phyloP scores from a whole-genome alignment of 2,329 filamentous ascomycete genomes.

The Fusarium camptoceras region DNA sequence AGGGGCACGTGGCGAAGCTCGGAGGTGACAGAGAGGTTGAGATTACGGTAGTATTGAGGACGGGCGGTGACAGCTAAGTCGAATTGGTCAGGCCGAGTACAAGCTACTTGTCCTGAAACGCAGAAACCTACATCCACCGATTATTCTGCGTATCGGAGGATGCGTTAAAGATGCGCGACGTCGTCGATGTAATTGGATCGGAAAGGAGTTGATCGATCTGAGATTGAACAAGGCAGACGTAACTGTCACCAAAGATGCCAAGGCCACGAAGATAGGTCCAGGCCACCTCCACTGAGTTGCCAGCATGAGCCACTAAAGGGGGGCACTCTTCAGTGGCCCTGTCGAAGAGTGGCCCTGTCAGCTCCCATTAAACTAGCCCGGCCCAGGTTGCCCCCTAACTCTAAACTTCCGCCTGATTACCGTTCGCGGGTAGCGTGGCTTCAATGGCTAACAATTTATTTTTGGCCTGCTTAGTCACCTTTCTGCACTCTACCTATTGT shows the following conservation, averaged over 20 bases:
- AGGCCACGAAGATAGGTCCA: conserved; percentile 41
- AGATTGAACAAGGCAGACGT: conserved; percentile 37
- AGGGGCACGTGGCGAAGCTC: conserved; percentile 38
- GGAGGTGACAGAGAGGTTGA: conserved; percentile 7
- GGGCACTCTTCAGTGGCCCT: conserved; percentile 16
- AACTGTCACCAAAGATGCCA: conserved; percentile 43
- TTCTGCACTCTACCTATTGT: neutral
- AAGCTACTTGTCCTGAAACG: conserved; percentile 26
- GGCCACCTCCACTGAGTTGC: conserved; percentile 24
- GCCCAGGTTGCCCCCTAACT: conserved; percentile 29
- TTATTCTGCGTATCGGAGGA: conserved; percentile 20
- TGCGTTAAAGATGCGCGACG: conserved; percentile 22
- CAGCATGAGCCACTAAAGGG: conserved; percentile 18
- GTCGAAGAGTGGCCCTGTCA: conserved; percentile 25
- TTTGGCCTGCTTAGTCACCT: conserved; percentile 42
- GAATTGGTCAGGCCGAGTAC: conserved; percentile 27
- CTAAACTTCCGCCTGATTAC: conserved; percentile 45
- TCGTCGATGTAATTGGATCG: conserved; percentile 25
- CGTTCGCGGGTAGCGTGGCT: conserved; percentile 40
- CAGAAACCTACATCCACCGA: conserved; percentile 37
- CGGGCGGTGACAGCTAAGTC: conserved; percentile 41
- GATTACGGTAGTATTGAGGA: conserved; percentile 6
- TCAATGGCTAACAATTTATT: conserved; percentile 44
- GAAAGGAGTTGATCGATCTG: conserved; percentile 33
- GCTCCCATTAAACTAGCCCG: conserved; percentile 12